Evolutionary conservation across 306 rosid genomes (phyloP).

Genomic region (Inga oerstediana): DNA sequence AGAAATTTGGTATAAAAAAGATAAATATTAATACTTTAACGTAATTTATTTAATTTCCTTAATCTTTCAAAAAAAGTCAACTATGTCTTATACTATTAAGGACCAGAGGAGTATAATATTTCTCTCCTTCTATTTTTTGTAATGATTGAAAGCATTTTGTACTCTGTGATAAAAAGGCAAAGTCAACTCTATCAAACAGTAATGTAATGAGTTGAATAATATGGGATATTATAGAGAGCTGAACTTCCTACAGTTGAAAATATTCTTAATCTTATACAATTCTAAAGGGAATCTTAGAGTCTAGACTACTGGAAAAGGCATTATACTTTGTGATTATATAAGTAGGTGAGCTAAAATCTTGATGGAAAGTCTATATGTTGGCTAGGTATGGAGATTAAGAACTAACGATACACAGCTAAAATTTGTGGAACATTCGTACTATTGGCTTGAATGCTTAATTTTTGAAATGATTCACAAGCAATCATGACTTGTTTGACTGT

Average conservation of each 20-base stretch:
- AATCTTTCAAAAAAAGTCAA: too few species aligned
- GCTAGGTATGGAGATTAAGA: neutral
- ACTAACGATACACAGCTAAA: neutral
- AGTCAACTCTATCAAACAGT: neutral
- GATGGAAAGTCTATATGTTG: neutral
- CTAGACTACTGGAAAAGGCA: neutral
- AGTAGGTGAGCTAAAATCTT: neutral
- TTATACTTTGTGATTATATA: neutral
- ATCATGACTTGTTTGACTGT: neutral
- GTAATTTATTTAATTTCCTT: too few species aligned
- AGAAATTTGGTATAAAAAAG: too few species aligned
- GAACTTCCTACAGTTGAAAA: neutral
- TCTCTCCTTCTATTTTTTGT: neutral
- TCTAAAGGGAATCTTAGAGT: neutral
- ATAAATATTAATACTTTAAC: too few species aligned
- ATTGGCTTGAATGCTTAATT: neutral
- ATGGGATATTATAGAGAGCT: slow-evolving; percentile 4
- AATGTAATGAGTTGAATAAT: neutral
- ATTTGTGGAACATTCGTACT: neutral
- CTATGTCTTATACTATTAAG: too few species aligned
- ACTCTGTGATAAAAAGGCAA: neutral
- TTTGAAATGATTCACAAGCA: neutral
- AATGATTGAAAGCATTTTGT: neutral
- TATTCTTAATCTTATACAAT: neutral
- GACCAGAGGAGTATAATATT: neutral